Percentiles rank a stretch among this genome's conserved stretches.
Evolutionary conservation across 371 early-diverging fungal species (phyloP).

Genomic region (Circinella umbellata): DNA sequence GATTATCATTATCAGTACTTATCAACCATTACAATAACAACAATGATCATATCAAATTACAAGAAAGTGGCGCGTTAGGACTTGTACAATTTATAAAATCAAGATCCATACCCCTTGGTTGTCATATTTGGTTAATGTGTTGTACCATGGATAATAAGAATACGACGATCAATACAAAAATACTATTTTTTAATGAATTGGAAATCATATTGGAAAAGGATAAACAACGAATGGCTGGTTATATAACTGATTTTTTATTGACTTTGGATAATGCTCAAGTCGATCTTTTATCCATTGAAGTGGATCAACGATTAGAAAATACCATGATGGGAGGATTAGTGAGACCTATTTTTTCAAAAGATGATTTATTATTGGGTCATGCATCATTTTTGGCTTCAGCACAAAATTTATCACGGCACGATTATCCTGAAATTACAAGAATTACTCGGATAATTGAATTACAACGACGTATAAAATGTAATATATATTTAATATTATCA

Average conservation of each 20-base stretch:
- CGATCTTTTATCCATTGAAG: conserved; percentile 1
- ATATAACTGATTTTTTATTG: conserved; percentile 5
- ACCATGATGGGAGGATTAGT: conserved; percentile 22
- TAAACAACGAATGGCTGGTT: background rate
- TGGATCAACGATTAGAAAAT: conserved; percentile 31
- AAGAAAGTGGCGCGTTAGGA: conserved; percentile 20
- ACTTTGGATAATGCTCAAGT: conserved; percentile 19
- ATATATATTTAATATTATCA: background rate
- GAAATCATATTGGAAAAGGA: background rate
- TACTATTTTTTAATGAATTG: background rate
- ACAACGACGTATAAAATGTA: conserved; percentile 6
- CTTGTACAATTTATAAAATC: conserved; percentile 34
- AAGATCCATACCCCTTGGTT: conserved; percentile 17
- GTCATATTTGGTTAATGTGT: conserved; percentile 36
- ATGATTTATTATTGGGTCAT: conserved; percentile 34
- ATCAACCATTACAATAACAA: background rate
- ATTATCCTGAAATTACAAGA: conserved; percentile 5
- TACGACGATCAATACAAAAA: conserved; percentile 3
- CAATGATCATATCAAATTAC: conserved; percentile 6
- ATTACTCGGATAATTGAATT: background rate
- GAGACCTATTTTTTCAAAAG: conserved; percentile 31
- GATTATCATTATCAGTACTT: conserved; percentile 29
- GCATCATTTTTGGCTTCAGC: conserved; percentile 5
- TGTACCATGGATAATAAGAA: conserved; percentile 20
- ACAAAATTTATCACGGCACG: background rate